Conservation (phyloP, 768 basidiomycete genomes). For the Rhodosporidiobolus sp. region DNA sequence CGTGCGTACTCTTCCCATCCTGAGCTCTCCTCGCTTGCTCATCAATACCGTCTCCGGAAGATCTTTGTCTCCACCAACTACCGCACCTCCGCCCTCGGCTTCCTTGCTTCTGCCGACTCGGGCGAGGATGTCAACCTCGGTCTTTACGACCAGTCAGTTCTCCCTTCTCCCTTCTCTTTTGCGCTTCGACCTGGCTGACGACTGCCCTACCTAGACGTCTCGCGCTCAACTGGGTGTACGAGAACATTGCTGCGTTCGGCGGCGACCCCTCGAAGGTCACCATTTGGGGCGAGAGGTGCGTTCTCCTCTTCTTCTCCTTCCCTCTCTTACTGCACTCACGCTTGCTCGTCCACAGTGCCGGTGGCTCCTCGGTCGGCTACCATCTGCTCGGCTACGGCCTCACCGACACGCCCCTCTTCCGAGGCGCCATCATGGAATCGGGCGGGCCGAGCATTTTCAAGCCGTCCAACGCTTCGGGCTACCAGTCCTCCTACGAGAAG, state of each 20-base stretch:
- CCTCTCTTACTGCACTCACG: too few species aligned
- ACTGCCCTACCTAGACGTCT: conserved; percentile 48
- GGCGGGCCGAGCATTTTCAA: conserved; percentile 6
- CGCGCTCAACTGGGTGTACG: conserved; percentile 61
- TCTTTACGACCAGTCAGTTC: conserved; percentile 15
- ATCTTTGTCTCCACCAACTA: conserved; percentile 35
- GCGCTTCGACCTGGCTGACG: background rate
- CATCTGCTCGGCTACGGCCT: conserved; percentile 31
- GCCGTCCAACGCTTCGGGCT: background rate
- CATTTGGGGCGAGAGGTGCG: conserved; percentile 28
- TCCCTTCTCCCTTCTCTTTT: background rate
- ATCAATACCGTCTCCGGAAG: background rate
- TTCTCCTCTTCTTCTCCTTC: background rate
- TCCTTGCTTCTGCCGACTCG: conserved; percentile 17
- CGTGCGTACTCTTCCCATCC: background rate
- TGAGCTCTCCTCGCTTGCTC: background rate
- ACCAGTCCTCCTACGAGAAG: background rate
- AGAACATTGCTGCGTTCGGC: conserved; percentile 64
- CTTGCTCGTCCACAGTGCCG: conserved; percentile 4
- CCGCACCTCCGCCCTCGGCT: conserved; percentile 30
- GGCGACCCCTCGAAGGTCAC: conserved; percentile 60
- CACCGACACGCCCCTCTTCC: conserved; percentile 27
- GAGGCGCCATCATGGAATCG: conserved; percentile 27
- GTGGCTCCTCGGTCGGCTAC: conserved; percentile 13
- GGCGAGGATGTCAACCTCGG: conserved; percentile 12